Base-by-base conservation (phyloP, 176 grass and related monocot species). In the Oryza brachyantha region DNA sequence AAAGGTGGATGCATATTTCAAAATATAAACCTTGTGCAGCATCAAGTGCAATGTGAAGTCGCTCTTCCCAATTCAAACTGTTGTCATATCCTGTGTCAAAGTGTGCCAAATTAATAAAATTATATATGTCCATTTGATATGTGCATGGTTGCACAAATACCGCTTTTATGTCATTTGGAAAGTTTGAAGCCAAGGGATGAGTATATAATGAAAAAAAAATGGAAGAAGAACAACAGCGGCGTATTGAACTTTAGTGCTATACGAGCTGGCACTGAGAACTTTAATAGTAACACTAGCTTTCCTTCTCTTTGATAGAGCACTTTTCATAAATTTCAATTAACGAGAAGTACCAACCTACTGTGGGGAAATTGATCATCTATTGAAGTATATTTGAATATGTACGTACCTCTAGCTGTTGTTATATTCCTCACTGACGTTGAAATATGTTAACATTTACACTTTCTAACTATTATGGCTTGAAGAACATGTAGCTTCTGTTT, bases 41-140 rank as follows among this genome's bases (percentile, higher is more conserved):
- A 40, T 87, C 85, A 54, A 81, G 37, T 58, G 85, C 85, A 73
- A 87, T 83, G 68, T 32, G 71, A 63, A 87, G 78, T 17, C 85
- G 79, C 27, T 83, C 79, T 37, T 64, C 79, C 85, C 85, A 87
- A 50, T 57, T 68, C 64, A 84, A 79, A 78, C n/a, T 50, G 2
- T 8, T 14, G 11, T 25, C 70, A 5, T 27, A 21, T 25, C 61
- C 81, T 74, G 69, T 61, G 57, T 77, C 34, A 75, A 50, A n/a
- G 12, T 12, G 14, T 42, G 19, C 37, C 0, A 43, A 1, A 46
- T 63, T 13, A 64, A 64, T 63, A 13, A 8, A 1, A 32, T 0
- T 57, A 21, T 21, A 3, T 0, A 52, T 24, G 8, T 10, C 10
- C 59, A 42, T 29, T 13, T 7, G 1, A 76, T 21, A 45, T 13